phyloP scores from a whole-genome alignment of 129 eudicot species.

The Pseudognaphalium luteoalbum region DNA sequence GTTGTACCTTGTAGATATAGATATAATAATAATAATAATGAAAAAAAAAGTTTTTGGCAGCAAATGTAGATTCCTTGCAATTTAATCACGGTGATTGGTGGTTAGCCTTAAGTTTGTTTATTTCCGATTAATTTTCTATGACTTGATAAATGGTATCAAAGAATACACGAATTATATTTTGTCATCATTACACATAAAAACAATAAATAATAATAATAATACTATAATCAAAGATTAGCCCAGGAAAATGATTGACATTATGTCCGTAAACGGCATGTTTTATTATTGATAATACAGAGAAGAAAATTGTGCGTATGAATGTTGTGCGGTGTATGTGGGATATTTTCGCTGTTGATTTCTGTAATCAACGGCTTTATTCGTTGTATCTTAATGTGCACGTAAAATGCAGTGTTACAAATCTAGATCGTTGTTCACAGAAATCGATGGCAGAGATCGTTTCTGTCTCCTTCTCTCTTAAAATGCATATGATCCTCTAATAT shows the following conservation, averaged over 20 bases:
- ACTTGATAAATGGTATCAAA: not conserved
- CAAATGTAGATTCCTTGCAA: constrained; percentile 34
- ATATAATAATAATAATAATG: not conserved
- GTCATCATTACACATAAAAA: constrained; percentile 10
- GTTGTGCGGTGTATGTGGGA: not conserved
- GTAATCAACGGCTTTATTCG: too few species aligned
- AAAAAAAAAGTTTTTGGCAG: constrained; percentile 25
- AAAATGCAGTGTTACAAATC: too few species aligned
- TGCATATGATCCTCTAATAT: too few species aligned
- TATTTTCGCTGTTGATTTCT: too few species aligned
- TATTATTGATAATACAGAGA: not conserved
- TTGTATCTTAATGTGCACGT: too few species aligned
- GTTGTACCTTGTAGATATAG: constrained; percentile 3
- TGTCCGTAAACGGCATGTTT: constrained; percentile 31
- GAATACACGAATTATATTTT: constrained; percentile 13
- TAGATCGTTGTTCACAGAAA: too few species aligned
- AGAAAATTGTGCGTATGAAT: not conserved
- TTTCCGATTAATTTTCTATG: constrained; percentile 3
- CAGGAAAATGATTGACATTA: not conserved
- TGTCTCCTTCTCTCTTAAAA: too few species aligned
- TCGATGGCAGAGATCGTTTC: too few species aligned
- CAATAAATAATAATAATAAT: constrained; percentile 3
- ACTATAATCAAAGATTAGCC: not conserved
- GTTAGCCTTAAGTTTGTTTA: constrained; percentile 28
- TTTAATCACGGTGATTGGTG: constrained; percentile 24